Evolutionary conservation across 768 basidiomycete species (phyloP), one percentile per base, ranked within the genome.

Genomic region (Galerina marginata): DNA sequence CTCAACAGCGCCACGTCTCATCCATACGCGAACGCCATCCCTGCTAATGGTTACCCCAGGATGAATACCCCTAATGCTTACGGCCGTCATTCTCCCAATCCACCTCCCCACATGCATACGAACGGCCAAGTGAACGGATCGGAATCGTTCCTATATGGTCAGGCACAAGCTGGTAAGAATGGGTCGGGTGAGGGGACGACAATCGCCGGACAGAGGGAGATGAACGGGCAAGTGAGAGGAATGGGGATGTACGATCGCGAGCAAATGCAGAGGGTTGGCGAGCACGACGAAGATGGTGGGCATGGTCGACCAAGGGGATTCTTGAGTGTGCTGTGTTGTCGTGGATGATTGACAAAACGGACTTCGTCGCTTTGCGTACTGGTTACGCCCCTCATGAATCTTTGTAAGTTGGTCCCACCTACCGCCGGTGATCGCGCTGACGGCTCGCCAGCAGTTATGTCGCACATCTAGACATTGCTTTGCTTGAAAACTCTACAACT

Each of bases 241-340:
- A 89, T 92, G 86, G 82, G 78, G 15, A 77, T 88, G 44, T 91
- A 90, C 65, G 89, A 90, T 58, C 77, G 82, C 33, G 86, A 87
- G 38, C 89, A 86, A 72, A 83, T 85, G 81, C 81, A 78, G 47
- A 79, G 83, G 48, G 81, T 77, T 11, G 83, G 85, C 50, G 85
- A 87, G 61, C 80, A 84, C 61, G 86, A 86, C 60, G 88, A 89
- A 60, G 88, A 89, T 67, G 86, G 81, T 62, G 85, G 85, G 26
- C 84, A 84, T 60, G 86, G 83, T 58, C 81, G 83, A 70, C 81
- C 82, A 73, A 83, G 78, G 61, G 85, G 89, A 20, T 79, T 92
- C 70, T 88, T 84, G 76, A 78, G 79, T 62, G 76, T 86, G 44
- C 74, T 92, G 58, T 93, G 91, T 74, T 93, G 91, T 72, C 83